phyloP scores from a whole-genome alignment of 202 grass and related monocot species.

The Saccharum hybrid region DNA sequence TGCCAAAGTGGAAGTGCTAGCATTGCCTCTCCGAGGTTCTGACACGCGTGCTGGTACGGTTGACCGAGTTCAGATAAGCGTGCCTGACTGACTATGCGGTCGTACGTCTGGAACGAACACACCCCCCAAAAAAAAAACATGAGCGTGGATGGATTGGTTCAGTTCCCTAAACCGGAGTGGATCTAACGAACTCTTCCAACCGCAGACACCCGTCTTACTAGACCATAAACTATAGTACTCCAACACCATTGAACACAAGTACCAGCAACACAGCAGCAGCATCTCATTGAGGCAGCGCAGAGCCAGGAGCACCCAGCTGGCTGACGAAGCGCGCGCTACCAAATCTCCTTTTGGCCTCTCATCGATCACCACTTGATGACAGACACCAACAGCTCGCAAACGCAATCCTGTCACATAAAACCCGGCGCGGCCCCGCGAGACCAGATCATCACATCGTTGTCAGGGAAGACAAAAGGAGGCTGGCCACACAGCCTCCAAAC shows the following conservation, averaged over 20 bases:
- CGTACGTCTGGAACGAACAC: neutral
- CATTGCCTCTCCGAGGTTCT: neutral
- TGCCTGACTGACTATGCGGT: neutral
- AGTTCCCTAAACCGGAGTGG: conserved; percentile 48
- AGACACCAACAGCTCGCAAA: neutral
- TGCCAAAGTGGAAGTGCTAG: neutral
- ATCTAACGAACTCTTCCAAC: conserved; percentile 52
- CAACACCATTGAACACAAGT: neutral
- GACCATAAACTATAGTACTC: neutral
- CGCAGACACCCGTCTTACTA: conserved; percentile 31
- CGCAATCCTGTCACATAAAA: neutral
- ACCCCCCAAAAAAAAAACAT: neutral
- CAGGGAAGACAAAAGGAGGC: conserved; percentile 57
- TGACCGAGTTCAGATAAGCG: conserved; percentile 43
- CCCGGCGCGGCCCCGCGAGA: conserved; percentile 2
- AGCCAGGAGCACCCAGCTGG: conserved; percentile 33
- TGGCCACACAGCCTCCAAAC: neutral
- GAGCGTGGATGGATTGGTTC: conserved; percentile 8
- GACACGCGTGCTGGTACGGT: conserved; percentile 21
- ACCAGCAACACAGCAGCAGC: neutral
- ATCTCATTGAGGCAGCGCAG: conserved; percentile 33
- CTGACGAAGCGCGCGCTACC: conserved; percentile 48
- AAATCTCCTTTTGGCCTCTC: conserved; percentile 36
- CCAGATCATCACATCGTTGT: conserved; percentile 26
- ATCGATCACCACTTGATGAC: neutral